phyloP scores from a whole-genome alignment of 2,329 filamentous ascomycete genomes.

The Ophiocordyceps polyrhachis-furcata region DNA sequence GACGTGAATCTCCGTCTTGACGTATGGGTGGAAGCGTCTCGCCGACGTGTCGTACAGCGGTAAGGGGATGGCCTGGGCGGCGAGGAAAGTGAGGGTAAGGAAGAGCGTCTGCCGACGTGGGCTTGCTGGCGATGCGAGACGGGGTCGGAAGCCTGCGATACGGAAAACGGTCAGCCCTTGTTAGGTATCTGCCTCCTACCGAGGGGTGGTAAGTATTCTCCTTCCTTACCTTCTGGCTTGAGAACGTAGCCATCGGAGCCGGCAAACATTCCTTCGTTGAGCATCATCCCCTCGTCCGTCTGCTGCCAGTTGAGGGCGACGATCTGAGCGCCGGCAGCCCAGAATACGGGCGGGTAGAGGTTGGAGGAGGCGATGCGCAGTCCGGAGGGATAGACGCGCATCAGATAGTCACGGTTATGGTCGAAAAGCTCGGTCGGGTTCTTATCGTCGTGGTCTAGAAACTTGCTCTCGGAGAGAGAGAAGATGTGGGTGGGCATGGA shows the following conservation, averaged over 20 bases:
- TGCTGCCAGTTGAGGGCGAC: conserved; percentile 91
- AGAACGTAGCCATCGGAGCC: conserved; percentile 71
- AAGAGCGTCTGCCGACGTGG: conserved; percentile 38
- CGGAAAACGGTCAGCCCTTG: not conserved
- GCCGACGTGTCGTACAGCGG: conserved; percentile 30
- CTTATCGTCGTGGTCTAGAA: conserved; percentile 41
- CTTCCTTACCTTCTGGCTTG: conserved; percentile 47
- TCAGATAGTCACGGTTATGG: conserved; percentile 66
- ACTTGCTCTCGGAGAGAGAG: conserved; percentile 41
- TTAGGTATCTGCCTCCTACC: too few relatives aligned
- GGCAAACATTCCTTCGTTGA: conserved; percentile 83
- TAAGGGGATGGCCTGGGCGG: conserved; percentile 57
- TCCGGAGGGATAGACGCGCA: conserved; percentile 78
- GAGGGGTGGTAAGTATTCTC: too few relatives aligned
- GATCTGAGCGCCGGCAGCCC: conserved; percentile 77
- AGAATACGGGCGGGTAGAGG: conserved; percentile 66
- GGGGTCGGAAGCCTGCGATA: conserved; percentile 12
- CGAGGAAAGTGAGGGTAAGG: conserved; percentile 54
- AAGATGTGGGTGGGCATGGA: conserved; percentile 51
- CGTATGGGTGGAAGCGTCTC: conserved; percentile 53
- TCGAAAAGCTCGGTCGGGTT: conserved; percentile 41
- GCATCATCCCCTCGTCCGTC: conserved; percentile 84
- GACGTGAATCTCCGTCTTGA: conserved; percentile 71
- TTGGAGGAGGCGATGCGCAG: conserved; percentile 72
- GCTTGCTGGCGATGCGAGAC: conserved; percentile 2